A percentile compares a stretch with the other conserved stretches of the same genome.
Evolutionary conservation across 2,329 filamentous ascomycete genomes (phyloP).

Genomic region (Lachnellula suecica): DNA sequence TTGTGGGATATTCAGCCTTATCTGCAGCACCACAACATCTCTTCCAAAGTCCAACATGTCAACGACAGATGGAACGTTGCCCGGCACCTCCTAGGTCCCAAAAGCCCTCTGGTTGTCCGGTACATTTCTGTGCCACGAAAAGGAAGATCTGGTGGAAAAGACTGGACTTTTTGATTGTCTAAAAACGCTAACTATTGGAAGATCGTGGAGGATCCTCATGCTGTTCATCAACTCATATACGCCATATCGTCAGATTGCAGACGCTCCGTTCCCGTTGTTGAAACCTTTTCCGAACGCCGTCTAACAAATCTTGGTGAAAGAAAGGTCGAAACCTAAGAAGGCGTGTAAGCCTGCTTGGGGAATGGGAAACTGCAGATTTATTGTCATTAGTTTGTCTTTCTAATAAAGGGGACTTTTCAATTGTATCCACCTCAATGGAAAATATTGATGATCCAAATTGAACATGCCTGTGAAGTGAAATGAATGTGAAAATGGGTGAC

Average conservation of each 20-base stretch:
- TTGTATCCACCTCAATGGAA: slow-evolving; percentile 1
- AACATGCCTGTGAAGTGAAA: slow-evolving; percentile 1
- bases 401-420: neutral
- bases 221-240: slow-evolving; percentile 28
- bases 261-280: slow-evolving; percentile 47
- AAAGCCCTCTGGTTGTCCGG: no score
- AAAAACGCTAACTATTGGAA: slow-evolving; percentile 25
- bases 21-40: neutral
- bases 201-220: slow-evolving; percentile 37
- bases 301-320: slow-evolving; percentile 35
- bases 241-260: slow-evolving; percentile 29
- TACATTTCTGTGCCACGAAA: no score
- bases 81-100: no score
- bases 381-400: slow-evolving; percentile 23
- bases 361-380: slow-evolving; percentile 64
- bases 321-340: slow-evolving; percentile 39
- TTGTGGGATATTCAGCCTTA: neutral
- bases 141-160: slow-evolving; percentile 6
- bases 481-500: slow-evolving; percentile 42
- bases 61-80: no score
- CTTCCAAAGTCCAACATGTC: no score
- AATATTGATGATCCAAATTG: neutral
- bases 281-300: slow-evolving; percentile 52
- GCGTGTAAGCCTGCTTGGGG: slow-evolving; percentile 73
- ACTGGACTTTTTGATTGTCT: slow-evolving; percentile 21